phyloP scores from a whole-genome alignment of 108 stramenopile species.

The Parietichytrium sp. region DNA sequence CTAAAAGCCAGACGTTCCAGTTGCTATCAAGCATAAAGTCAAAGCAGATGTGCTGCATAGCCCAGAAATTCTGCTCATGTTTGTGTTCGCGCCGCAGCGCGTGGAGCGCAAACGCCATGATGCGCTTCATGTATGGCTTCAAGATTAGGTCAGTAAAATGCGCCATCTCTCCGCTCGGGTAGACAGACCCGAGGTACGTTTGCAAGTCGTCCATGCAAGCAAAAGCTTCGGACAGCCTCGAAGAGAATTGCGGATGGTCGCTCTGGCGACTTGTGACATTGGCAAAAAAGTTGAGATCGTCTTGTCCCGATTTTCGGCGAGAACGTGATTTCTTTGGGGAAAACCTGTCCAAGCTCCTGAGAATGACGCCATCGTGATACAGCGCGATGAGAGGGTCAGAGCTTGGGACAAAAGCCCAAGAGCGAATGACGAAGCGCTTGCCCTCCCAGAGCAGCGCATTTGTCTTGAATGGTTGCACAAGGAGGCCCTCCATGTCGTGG shows the following conservation, averaged over 20 bases:
- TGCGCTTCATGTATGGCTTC: constrained; percentile 20
- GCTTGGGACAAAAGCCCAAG: constrained; percentile 14
- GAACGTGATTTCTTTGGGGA: not conserved
- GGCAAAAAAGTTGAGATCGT: no score
- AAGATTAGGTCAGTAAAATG: constrained; percentile 12
- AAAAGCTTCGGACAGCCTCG: not conserved
- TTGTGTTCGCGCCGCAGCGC: constrained; percentile 34
- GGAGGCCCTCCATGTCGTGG: constrained; percentile 30
- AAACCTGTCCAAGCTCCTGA: not conserved
- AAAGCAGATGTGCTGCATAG: constrained; percentile 18
- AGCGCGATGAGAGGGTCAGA: constrained; percentile 1
- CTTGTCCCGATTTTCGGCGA: no score
- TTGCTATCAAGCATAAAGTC: constrained; percentile 8
- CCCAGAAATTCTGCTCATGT: constrained; percentile 1
- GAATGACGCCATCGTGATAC: constrained; percentile 29
- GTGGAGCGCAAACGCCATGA: constrained; percentile 32
- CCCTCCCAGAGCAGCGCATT: constrained; percentile 30
- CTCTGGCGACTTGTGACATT: constrained; percentile 10
- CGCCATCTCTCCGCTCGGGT: constrained; percentile 4
- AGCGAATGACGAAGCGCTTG: constrained; percentile 21
- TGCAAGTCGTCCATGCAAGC: constrained; percentile 36
- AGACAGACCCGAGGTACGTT: not conserved
- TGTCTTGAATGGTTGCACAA: constrained; percentile 16
- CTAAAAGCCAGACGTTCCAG: constrained; percentile 39
- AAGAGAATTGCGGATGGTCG: constrained; percentile 20